Evolutionary conservation across 345 rosid genomes (phyloP).

Genomic region (Theobroma cacao): DNA sequence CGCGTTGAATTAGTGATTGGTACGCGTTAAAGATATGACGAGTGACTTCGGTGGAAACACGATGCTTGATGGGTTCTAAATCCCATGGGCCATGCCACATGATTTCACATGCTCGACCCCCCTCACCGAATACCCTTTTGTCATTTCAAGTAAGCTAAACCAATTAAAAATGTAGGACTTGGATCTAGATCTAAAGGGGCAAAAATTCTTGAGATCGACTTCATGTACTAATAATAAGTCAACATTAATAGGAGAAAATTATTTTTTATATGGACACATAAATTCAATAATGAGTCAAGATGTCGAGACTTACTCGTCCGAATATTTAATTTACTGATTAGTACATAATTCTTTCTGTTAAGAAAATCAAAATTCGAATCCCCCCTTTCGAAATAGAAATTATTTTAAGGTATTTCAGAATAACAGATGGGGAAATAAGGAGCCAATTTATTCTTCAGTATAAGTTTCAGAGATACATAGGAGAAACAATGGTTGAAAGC

Average conservation of each 20-base stretch:
- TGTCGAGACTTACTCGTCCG: too few relatives aligned
- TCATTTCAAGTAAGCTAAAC: background rate
- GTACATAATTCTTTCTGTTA: too few relatives aligned
- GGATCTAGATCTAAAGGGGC: background rate
- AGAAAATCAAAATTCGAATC: too few relatives aligned
- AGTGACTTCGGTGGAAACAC: background rate
- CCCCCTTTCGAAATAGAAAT: too few relatives aligned
- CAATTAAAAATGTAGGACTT: background rate
- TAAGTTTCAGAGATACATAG: background rate
- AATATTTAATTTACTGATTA: too few relatives aligned
- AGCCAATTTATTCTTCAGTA: background rate
- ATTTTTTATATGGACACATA: background rate
- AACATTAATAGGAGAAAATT: background rate
- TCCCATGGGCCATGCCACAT: slow-evolving; percentile 1
- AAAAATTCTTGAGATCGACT: background rate
- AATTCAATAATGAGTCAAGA: too few relatives aligned
- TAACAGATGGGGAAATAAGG: background rate
- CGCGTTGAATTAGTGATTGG: too few relatives aligned
- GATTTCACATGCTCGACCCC: slow-evolving; percentile 1
- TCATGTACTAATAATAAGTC: background rate
- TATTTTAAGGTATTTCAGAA: too few relatives aligned
- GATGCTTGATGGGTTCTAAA: background rate
- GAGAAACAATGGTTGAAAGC: background rate
- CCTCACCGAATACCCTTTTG: background rate
- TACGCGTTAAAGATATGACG: background rate